Evolutionary conservation across 2,329 filamentous ascomycete species (phyloP).

Genomic region (Colletotrichum tamarilloi): DNA sequence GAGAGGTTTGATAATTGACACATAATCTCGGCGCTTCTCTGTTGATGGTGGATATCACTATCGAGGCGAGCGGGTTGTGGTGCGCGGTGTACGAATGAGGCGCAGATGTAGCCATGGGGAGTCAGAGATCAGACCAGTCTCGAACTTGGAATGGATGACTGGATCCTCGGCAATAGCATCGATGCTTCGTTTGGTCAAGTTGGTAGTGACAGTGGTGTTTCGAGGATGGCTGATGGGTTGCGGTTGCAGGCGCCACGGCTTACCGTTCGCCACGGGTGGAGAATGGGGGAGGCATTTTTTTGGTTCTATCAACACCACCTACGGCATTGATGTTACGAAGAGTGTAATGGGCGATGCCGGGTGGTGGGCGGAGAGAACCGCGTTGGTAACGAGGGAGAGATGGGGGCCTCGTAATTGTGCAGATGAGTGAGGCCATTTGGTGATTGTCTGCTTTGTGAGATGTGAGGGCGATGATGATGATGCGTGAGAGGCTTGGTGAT

Average conservation of each 20-base stretch:
- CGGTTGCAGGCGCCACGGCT: constrained; percentile 5
- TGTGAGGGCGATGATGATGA: constrained; percentile 15
- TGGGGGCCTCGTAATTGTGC: constrained; percentile 26
- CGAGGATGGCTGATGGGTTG: background rate
- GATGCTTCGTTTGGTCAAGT: background rate
- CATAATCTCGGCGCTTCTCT: constrained; percentile 6
- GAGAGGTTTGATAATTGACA: background rate
- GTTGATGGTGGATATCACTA: background rate
- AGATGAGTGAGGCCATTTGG: constrained; percentile 14
- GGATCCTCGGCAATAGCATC: background rate
- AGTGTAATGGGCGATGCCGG: background rate
- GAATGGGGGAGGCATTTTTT: background rate
- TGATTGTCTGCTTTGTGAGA: background rate
- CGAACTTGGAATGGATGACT: background rate
- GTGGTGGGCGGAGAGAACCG: background rate
- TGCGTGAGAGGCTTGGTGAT: background rate
- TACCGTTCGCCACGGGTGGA: constrained; percentile 10
- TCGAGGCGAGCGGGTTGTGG: constrained; percentile 8
- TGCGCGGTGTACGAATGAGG: background rate
- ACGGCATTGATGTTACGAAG: background rate
- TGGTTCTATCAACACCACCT: background rate
- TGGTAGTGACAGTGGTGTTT: background rate
- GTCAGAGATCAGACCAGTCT: constrained; percentile 1
- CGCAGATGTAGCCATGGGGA: background rate
- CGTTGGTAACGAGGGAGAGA: background rate